phyloP scores from a whole-genome alignment of 2,329 filamentous ascomycete species.

The Fusarium graminum region DNA sequence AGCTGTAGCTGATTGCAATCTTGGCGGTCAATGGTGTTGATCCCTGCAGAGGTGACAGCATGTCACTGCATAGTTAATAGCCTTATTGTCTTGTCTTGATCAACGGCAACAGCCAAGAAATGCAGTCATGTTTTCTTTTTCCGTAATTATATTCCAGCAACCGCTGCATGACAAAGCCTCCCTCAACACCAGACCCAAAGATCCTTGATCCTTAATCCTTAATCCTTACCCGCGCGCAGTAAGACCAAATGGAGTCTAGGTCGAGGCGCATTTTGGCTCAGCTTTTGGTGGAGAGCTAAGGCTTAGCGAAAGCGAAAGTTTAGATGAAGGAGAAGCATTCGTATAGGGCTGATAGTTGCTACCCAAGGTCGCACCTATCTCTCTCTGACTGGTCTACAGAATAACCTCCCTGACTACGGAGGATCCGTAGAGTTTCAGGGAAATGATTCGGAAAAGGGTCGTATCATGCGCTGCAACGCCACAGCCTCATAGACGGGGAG shows the following conservation, averaged over 20 bases:
- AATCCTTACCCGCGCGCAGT: constrained; percentile 24
- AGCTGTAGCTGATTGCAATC: background rate
- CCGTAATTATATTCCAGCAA: background rate
- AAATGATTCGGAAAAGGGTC: background rate
- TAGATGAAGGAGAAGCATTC: constrained; percentile 1
- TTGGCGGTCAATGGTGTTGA: constrained; percentile 7
- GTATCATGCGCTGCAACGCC: constrained; percentile 10
- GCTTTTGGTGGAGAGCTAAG: constrained; percentile 27
- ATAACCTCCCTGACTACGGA: background rate
- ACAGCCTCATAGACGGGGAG: constrained; percentile 4
- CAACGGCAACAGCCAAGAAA: constrained; percentile 4
- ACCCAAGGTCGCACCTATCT: background rate
- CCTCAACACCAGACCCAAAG: constrained; percentile 1
- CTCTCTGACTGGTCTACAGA: background rate
- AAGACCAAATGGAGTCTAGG: constrained; percentile 29
- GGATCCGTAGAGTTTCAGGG: background rate
- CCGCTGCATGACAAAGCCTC: background rate
- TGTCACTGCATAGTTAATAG: background rate
- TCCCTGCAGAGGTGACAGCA: background rate
- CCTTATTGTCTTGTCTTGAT: background rate
- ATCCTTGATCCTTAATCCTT: constrained; percentile 4
- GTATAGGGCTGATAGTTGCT: constrained; percentile 25
- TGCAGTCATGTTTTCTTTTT: constrained; percentile 15
- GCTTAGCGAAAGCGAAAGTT: constrained; percentile 17
- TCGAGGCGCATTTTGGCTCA: constrained; percentile 32